A percentile compares a stretch with the other conserved stretches of the same genome.
Conservation (phyloP, 306 rosid species). For the Glycine tomentella region DNA sequence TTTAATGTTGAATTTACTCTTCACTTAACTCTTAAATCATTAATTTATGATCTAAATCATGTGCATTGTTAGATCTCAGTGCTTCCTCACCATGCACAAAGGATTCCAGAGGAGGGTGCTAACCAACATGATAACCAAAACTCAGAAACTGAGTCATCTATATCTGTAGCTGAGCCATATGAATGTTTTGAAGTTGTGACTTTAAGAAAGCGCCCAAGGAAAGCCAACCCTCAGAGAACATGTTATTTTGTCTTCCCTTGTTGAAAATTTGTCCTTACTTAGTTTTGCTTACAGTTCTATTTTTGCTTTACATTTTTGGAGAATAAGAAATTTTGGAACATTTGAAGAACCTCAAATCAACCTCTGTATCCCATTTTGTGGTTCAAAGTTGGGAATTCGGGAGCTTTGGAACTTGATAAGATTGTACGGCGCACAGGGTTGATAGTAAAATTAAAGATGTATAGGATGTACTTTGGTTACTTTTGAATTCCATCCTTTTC, state of each 20-base stretch:
- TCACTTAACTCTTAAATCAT: background rate
- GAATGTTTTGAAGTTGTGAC: conserved; percentile 63
- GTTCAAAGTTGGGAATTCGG: background rate
- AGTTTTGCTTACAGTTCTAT: background rate
- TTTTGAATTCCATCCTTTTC: conserved; percentile 4
- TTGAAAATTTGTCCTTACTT: background rate
- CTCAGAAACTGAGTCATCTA: conserved; percentile 66
- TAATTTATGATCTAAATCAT: conserved; percentile 3
- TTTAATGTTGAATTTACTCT: conserved; percentile 17
- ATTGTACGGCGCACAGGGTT: conserved; percentile 59
- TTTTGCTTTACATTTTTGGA: conserved; percentile 7
- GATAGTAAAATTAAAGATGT: background rate
- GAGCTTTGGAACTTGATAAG: conserved; percentile 42
- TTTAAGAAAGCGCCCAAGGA: conserved; percentile 75
- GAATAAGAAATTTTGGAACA: conserved; percentile 13
- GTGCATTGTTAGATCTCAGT: conserved; percentile 46
- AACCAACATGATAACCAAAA: conserved; percentile 48
- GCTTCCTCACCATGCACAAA: conserved; percentile 15
- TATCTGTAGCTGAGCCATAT: conserved; percentile 65
- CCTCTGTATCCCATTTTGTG: no score
- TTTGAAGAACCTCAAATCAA: background rate
- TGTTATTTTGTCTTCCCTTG: conserved; percentile 30
- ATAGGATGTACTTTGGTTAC: background rate
- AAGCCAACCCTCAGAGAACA: conserved; percentile 70
- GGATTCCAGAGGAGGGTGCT: conserved; percentile 21